Evolutionary conservation across 768 basidiomycete genomes (phyloP).

Genomic region (Termitomyces titanicus): DNA sequence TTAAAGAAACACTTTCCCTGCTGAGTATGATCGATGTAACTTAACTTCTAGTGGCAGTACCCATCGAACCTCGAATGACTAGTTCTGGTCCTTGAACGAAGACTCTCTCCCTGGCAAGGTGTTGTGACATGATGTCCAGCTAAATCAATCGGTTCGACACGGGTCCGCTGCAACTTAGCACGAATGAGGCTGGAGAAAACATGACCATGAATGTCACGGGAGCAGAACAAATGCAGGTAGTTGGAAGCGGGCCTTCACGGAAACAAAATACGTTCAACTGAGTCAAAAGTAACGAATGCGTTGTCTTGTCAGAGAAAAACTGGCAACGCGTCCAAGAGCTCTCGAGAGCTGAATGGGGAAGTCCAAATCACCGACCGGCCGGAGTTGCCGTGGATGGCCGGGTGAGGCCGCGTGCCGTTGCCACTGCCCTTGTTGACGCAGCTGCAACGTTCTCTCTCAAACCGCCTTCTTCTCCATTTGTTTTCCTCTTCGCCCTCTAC

Average conservation of each 20-base stretch:
- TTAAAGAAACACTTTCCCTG: too few species aligned
- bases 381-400: conserved; percentile 14
- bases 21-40: too few species aligned
- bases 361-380: conserved; percentile 13
- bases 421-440: conserved; percentile 28
- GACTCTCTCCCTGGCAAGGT: not conserved
- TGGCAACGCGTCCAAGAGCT: too few species aligned
- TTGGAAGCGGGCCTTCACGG: too few species aligned
- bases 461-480: conserved; percentile 23
- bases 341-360: not conserved
- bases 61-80: not conserved
- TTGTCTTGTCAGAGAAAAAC: too few species aligned
- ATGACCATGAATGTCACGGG: too few species aligned
- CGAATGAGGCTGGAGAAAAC: not conserved
- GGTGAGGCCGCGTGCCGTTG: conserved; percentile 11
- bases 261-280: too few species aligned
- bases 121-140: not conserved
- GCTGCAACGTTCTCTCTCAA: conserved; percentile 27
- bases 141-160: not conserved
- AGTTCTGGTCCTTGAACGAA: not conserved
- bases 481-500: conserved; percentile 21
- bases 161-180: too few species aligned
- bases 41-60: too few species aligned
- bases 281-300: not conserved
- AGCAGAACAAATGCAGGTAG: too few species aligned